Percentiles rank a stretch among this genome's conserved stretches.
These are phyloP conservation scores for Ganoderma resinaceum DNA, from an alignment of 1,284 basidiomycete species.

Conservation along the genomic window DNA sequence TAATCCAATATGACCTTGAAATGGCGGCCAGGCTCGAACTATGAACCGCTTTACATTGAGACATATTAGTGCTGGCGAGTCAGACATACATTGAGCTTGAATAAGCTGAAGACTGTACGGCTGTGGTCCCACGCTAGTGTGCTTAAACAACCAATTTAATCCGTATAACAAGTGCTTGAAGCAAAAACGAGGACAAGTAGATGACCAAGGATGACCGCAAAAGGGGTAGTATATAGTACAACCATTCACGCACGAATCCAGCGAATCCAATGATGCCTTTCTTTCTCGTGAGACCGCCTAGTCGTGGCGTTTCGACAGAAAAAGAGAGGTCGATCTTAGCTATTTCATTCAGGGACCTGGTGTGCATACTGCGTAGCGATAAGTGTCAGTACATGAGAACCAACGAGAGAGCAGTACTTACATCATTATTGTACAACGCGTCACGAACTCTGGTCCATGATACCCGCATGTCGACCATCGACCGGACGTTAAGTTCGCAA, in stretches of 20 bases:
- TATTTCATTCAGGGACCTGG: background rate
- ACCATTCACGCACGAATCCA: background rate
- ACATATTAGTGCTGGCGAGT: too few species aligned
- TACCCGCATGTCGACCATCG: background rate
- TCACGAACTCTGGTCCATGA: background rate
- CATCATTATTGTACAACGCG: background rate
- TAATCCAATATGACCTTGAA: too few species aligned
- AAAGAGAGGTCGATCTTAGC: background rate
- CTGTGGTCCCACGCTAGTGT: too few species aligned
- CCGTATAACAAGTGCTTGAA: too few species aligned
- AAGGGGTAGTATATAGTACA: background rate
- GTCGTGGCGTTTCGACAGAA: background rate
- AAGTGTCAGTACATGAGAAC: background rate
- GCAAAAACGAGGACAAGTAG: too few species aligned
- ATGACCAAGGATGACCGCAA: too few species aligned
- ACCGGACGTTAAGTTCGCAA: constrained; percentile 6
- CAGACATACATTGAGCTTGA: too few species aligned
- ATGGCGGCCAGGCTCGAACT: too few species aligned
- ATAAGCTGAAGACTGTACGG: too few species aligned
- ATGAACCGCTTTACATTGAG: too few species aligned
- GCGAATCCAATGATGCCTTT: background rate
- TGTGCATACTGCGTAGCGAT: background rate
- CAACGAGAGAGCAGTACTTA: background rate
- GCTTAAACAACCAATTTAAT: too few species aligned
- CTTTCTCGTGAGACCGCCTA: background rate